Percentiles rank a stretch among this genome's conserved stretches.
Conservation (phyloP, 306 rosid genomes). For the Vachellia pachyceras region DNA sequence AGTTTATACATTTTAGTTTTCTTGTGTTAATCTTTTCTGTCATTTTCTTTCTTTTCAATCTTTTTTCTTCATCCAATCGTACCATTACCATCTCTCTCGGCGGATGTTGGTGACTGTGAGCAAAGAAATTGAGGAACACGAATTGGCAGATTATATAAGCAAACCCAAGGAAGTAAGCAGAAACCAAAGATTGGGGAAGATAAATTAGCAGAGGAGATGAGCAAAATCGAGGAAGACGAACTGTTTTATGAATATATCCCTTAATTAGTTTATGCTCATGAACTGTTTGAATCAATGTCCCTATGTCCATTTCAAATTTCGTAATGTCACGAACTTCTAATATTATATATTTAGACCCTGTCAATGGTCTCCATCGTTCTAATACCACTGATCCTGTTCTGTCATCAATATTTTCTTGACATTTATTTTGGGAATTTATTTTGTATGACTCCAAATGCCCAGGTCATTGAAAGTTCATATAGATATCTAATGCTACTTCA, state of each 20-base stretch:
- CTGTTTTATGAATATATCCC: background rate
- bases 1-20: too few relatives aligned
- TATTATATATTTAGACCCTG: background rate
- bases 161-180: background rate
- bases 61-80: too few relatives aligned
- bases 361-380: background rate
- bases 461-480: background rate
- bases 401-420: background rate
- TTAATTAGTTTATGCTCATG: background rate
- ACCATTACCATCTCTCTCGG: slow-evolving; percentile 47
- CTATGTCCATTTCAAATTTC: background rate
- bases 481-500: background rate
- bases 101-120: slow-evolving; percentile 48
- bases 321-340: background rate
- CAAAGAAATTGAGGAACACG: background rate
- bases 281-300: background rate
- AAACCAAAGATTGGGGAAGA: background rate
- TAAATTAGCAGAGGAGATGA: background rate
- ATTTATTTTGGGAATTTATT: too few relatives aligned
- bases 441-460: too few relatives aligned
- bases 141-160: background rate
- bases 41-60: too few relatives aligned
- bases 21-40: too few relatives aligned
- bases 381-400: background rate
- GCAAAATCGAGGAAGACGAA: background rate